phyloP scores from a whole-genome alignment of 2,329 filamentous ascomycete genomes.

The Alternaria sp. region DNA sequence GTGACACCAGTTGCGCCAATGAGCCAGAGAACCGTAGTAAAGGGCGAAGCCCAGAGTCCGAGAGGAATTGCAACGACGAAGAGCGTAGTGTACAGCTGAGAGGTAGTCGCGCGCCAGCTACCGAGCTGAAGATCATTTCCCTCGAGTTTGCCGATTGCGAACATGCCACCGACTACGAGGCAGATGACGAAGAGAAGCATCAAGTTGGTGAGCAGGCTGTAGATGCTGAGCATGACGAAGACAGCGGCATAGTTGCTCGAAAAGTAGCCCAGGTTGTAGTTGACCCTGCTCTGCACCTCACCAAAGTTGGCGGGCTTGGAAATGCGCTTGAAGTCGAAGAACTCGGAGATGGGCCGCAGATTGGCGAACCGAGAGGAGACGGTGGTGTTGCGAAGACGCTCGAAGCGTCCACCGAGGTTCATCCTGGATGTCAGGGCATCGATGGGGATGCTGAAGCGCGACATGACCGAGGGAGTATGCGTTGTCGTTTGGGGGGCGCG shows the following conservation, averaged over 20 bases:
- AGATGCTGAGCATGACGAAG: slow-evolving; percentile 94
- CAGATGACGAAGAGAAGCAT: slow-evolving; percentile 90
- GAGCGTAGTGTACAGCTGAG: slow-evolving; percentile 91
- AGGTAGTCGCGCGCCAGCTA: slow-evolving; percentile 81
- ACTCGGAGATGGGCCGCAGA: slow-evolving; percentile 88
- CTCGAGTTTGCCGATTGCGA: slow-evolving; percentile 86
- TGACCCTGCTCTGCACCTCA: slow-evolving; percentile 89
- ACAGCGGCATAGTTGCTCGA: slow-evolving; percentile 97
- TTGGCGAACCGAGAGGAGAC: slow-evolving; percentile 87
- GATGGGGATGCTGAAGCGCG: slow-evolving; percentile 89
- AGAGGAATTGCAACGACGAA: slow-evolving; percentile 84
- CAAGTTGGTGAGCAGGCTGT: slow-evolving; percentile 88
- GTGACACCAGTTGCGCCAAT: slow-evolving; percentile 93
- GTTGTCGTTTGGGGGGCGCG: slow-evolving; percentile 15
- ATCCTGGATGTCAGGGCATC: slow-evolving; percentile 90
- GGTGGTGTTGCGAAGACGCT: slow-evolving; percentile 80
- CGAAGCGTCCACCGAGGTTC: slow-evolving; percentile 85
- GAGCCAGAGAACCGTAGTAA: slow-evolving; percentile 89
- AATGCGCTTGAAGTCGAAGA: slow-evolving; percentile 93
- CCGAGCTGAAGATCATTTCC: slow-evolving; percentile 89
- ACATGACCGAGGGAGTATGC: slow-evolving; percentile 64
- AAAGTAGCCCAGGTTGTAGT: slow-evolving; percentile 97
- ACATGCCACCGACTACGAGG: slow-evolving; percentile 85
- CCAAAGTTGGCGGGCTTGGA: slow-evolving; percentile 92
- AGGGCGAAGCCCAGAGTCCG: slow-evolving; percentile 82